Evolutionary conservation across 179 eudicot species (phyloP), one percentile per base, ranked within the genome.

Genomic region (Pouteria campechiana): DNA sequence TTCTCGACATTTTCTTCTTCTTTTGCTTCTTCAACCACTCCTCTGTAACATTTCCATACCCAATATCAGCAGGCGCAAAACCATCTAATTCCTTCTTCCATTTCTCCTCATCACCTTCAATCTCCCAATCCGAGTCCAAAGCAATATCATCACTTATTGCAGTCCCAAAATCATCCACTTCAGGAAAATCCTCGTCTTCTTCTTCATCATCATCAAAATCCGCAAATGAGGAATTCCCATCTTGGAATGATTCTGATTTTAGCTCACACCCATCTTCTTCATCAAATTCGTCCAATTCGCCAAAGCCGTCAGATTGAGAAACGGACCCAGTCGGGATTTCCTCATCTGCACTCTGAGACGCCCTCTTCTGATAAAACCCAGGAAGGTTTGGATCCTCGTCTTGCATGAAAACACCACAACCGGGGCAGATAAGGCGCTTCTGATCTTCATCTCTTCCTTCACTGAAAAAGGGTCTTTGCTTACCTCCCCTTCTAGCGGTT

Each of bases 381-480:
- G 83, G 95, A 61, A 60, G 76, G 58, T 75, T 65, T 6, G 84
- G 82, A 71, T 85, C 82, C 20, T 45, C 35, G 65, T 81, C 95
- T 69, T 89, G 97, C 95, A 86, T 90, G 70, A 76, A 90, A 63
- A 90, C 77, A 47, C 98, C 95, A 74, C 98, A 90, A 36, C 98
- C 98, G 25, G 98, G 93, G 48, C 98, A 85, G 3, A 85, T 66
- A 55, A 42, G 38, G 54, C 93, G 36, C 25, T 41, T 65, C 54
- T 81, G 87, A 63, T 90, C 95, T 59, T 50, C 76, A 46, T 81
- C 90, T 70, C 93, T 81, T 29, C 98, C 98, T 47, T 85, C 98
- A 48, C 98, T 85, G 32, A 90, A 68, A 14, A 83, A 46, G 6
- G 68, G 60, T 46, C 61, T 78, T n/a, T n/a, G n/a, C 34, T 50